phyloP scores from a whole-genome alignment of 192 early-diverging fungal species.

The Backusella psychrophila region DNA sequence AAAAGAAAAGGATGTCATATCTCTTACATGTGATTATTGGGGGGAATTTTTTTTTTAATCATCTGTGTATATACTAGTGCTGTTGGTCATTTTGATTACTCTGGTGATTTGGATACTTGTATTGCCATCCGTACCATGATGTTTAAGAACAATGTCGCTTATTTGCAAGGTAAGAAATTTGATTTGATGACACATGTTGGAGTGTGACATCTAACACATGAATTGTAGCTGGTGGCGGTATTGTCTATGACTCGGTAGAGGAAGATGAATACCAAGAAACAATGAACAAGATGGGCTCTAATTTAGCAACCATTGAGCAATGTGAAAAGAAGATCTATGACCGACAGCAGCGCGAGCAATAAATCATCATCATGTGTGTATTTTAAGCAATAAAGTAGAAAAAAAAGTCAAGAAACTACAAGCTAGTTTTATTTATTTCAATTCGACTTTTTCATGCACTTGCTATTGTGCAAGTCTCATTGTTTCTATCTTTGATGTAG shows the following conservation, averaged over 20 bases:
- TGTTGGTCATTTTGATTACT: slow-evolving; percentile 94
- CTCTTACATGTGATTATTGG: background rate
- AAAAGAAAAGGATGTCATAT: background rate
- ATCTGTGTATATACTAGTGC: slow-evolving; percentile 35
- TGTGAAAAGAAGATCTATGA: slow-evolving; percentile 81
- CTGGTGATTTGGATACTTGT: slow-evolving; percentile 92
- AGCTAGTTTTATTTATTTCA: background rate
- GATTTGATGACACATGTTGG: background rate
- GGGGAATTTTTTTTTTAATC: background rate
- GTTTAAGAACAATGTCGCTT: slow-evolving; percentile 93
- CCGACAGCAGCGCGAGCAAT: slow-evolving; percentile 52
- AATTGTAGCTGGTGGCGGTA: slow-evolving; percentile 73
- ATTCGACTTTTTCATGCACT: background rate
- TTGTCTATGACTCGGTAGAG: slow-evolving; percentile 93
- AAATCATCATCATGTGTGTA: background rate
- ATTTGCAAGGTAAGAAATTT: slow-evolving; percentile 70
- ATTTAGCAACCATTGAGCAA: slow-evolving; percentile 80
- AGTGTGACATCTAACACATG: too few relatives aligned
- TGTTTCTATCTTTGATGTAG: slow-evolving; percentile 33
- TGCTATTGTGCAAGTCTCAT: background rate
- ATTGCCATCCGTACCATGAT: slow-evolving; percentile 99
- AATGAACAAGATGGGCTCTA: slow-evolving; percentile 91
- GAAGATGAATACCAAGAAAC: slow-evolving; percentile 95
- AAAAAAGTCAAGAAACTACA: background rate
- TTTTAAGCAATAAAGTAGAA: background rate